Base-by-base conservation (phyloP, 2,329 filamentous ascomycete species). In the Bipolaris victoriae region DNA sequence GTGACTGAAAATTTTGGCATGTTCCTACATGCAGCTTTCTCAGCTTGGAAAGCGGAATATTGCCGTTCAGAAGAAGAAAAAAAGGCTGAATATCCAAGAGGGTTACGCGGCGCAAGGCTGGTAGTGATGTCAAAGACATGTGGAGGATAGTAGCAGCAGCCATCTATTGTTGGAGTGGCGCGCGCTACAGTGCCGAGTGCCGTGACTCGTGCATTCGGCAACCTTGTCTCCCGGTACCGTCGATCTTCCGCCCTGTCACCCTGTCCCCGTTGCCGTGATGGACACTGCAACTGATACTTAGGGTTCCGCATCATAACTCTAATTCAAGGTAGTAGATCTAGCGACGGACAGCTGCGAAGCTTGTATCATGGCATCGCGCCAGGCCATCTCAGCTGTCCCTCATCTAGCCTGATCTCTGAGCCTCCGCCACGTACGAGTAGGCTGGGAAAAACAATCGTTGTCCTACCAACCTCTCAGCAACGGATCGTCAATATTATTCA, bases 121-220 rank as follows among this genome's bases (percentile, higher is more conserved):
- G 41, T 48, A 18, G 57, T 59, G 49, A 57, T 59, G 62, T 61
- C 57, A 63, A 49, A 36, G 45, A n/a, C 52, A 40, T 16, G 18
- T 5, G 16, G 7, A 6, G 39, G 49, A 39, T 10, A 31, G 11
- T 9, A 29, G 39, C 16, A 35, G 39, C 22, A 35, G 6, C n/a
- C 20, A 37, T 50, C 61, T 66, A 50, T 65, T 65, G 56, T 66
- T 66, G 55, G 62, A 58, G 58, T 60, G 62, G 62, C 62, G 60
- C 26, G 16, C 10, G 29, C 15, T 39, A 11, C 20, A 22, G 22
- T 20, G 49, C 11, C 41, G 10, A 9, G 36, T 35, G 41, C 6
- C 49, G 55, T 57, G 56, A 57, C 55, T 39, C 16, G 31, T 55
- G 52, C 49, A 35, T 48, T 26, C 57, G 55, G 52, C 50, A 47